Percentiles rank a stretch among this genome's conserved stretches.
Conservation (phyloP, 2,329 filamentous ascomycete species). For the Chrysoporthe puriensis region DNA sequence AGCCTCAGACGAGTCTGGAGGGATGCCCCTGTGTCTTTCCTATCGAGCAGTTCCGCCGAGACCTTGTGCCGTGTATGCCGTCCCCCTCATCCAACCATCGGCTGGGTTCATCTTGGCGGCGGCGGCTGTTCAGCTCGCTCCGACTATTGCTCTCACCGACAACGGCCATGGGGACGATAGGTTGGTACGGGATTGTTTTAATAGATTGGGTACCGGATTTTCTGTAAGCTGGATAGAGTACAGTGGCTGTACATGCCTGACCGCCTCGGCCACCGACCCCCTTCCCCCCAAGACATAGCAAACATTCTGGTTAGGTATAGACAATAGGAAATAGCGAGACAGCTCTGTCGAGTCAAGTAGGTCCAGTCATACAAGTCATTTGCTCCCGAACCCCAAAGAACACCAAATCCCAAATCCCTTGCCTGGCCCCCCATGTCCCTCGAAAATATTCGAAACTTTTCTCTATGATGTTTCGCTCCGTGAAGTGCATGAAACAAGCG, state of each 20-base stretch:
- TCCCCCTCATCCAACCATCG: too few relatives aligned
- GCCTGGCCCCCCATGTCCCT: neutral
- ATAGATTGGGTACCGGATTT: neutral
- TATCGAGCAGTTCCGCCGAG: too few relatives aligned
- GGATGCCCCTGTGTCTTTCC: too few relatives aligned
- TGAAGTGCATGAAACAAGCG: neutral
- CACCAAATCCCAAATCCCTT: neutral
- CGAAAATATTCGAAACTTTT: neutral
- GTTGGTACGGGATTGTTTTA: too few relatives aligned
- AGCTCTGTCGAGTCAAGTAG: neutral
- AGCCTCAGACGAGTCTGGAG: too few relatives aligned
- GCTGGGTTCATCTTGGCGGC: too few relatives aligned
- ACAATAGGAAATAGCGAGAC: neutral
- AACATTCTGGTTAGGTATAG: constrained; percentile 3
- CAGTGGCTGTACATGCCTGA: neutral
- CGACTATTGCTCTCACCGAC: neutral
- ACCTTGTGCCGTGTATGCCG: too few relatives aligned
- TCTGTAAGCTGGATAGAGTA: neutral
- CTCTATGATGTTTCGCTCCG: constrained; percentile 4
- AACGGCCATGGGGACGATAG: too few relatives aligned
- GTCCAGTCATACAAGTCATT: neutral
- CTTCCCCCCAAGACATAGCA: neutral
- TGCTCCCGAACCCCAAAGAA: constrained; percentile 1
- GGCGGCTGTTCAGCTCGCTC: neutral
- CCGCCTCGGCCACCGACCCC: neutral